Evolutionary conservation across 208 protist genomes (phyloP).

Genomic region (Wallacemonas collosoma): DNA sequence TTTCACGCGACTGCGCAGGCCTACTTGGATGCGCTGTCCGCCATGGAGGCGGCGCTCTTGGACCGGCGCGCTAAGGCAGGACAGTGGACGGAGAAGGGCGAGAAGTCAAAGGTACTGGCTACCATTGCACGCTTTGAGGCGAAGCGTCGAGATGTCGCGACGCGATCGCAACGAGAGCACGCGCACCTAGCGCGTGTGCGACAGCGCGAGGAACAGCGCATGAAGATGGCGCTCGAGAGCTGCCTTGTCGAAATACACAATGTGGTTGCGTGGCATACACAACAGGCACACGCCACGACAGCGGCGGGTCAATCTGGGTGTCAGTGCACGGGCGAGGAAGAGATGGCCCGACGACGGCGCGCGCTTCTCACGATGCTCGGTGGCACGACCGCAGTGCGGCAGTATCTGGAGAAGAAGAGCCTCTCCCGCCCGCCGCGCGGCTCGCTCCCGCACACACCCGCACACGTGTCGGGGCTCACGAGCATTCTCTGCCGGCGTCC

Average conservation of each 20-base stretch:
- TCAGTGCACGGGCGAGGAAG: not conserved
- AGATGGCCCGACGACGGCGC: constrained; percentile 5
- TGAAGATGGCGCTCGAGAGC: constrained; percentile 41
- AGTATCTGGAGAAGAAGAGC: not conserved
- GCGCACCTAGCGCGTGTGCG: constrained; percentile 17
- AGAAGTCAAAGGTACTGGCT: constrained; percentile 25
- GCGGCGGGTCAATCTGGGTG: no score
- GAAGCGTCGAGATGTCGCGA: constrained; percentile 16
- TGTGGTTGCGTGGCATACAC: constrained; percentile 54
- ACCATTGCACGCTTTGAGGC: constrained; percentile 31
- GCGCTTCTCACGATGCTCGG: constrained; percentile 21
- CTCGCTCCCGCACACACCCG: not conserved
- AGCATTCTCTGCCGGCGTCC: not conserved
- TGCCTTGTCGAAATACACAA: constrained; percentile 52
- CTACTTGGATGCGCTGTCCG: constrained; percentile 34
- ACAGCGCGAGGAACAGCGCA: constrained; percentile 21
- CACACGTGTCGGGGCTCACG: not conserved
- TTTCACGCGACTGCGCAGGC: constrained; percentile 19
- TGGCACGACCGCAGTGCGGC: not conserved
- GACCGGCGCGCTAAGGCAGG: constrained; percentile 28
- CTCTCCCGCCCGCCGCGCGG: not conserved
- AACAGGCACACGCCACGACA: constrained; percentile 21
- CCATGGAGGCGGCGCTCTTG: constrained; percentile 31
- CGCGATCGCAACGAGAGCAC: constrained; percentile 14
- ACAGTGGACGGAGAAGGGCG: constrained; percentile 35